Conservation (phyloP, 352 stramenopile species). For the Thalassiosira gravida region DNA sequence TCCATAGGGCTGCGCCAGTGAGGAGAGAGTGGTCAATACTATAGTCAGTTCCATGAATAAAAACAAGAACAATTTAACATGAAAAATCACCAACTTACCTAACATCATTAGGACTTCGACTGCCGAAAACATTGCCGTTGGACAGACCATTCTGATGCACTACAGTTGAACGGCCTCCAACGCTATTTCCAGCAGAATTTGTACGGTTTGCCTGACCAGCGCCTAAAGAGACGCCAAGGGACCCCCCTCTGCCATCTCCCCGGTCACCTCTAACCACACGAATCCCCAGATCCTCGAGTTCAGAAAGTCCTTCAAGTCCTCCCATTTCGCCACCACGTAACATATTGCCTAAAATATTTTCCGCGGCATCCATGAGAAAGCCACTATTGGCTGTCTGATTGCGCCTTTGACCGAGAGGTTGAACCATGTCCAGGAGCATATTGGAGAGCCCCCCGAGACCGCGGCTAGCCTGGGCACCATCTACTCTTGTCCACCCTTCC, state of each 20-base stretch:
- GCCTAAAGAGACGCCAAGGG: background rate
- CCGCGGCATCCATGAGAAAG: constrained; percentile 69
- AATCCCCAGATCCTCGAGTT: constrained; percentile 82
- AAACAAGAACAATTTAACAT: no score
- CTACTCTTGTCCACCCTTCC: constrained; percentile 81
- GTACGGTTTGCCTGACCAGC: background rate
- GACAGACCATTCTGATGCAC: constrained; percentile 31
- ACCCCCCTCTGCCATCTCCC: constrained; percentile 29
- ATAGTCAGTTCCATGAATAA: no score
- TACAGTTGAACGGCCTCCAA: constrained; percentile 7
- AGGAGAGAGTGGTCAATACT: no score
- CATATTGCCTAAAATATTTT: constrained; percentile 81
- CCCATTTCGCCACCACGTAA: constrained; percentile 62
- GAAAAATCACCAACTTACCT: constrained; percentile 15
- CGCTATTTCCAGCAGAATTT: constrained; percentile 12
- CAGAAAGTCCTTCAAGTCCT: constrained; percentile 60
- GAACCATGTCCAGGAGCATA: constrained; percentile 55
- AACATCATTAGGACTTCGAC: constrained; percentile 27
- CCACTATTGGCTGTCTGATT: constrained; percentile 26
- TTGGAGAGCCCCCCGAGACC: constrained; percentile 22
- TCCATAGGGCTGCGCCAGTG: constrained; percentile 64
- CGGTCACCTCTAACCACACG: constrained; percentile 56
- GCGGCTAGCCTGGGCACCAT: constrained; percentile 51
- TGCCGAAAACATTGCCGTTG: constrained; percentile 20
- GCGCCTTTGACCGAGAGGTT: constrained; percentile 4